Percentiles rank a stretch among this genome's conserved stretches.
Evolutionary conservation across 179 eudicot species (phyloP).

Genomic region (Beta corolliflora): DNA sequence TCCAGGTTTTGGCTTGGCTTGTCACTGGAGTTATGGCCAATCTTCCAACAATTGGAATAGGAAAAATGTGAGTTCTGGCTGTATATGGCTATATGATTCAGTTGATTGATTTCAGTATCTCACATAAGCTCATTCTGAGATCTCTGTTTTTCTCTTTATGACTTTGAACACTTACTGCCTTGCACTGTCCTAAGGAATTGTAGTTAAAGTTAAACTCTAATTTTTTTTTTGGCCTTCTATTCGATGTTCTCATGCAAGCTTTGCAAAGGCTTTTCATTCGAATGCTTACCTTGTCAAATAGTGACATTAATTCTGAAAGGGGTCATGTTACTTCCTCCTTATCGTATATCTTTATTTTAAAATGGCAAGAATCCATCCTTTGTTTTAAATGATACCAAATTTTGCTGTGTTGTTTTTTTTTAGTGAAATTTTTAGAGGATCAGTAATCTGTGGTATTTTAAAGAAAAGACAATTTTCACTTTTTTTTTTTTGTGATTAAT

Average conservation of each 20-base stretch:
- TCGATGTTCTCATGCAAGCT: not conserved
- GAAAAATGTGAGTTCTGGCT: conserved; percentile 80
- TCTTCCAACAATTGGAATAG: conserved; percentile 86
- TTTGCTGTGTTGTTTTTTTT: not conserved
- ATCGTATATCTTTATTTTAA: not conserved
- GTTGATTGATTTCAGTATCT: not conserved
- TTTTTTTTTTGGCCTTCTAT: not conserved
- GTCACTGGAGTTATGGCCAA: conserved; percentile 88
- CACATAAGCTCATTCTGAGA: not conserved
- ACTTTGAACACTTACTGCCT: not conserved
- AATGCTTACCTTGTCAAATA: not conserved
- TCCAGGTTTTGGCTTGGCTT: conserved; percentile 95
- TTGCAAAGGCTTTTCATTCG: not conserved
- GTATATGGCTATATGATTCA: not conserved
- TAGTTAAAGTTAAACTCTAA: not conserved
- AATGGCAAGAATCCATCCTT: not conserved
- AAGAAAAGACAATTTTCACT: not conserved
- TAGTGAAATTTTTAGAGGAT: not conserved
- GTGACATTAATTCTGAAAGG: not conserved
- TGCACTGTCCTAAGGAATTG: not conserved
- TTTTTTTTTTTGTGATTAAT: not conserved
- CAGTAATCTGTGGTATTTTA: not conserved
- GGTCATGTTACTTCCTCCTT: not conserved
- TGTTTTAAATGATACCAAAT: not conserved
- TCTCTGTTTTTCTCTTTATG: not conserved